Evolutionary conservation across 257 asterid species (phyloP).

Genomic region (Echites panduratus): DNA sequence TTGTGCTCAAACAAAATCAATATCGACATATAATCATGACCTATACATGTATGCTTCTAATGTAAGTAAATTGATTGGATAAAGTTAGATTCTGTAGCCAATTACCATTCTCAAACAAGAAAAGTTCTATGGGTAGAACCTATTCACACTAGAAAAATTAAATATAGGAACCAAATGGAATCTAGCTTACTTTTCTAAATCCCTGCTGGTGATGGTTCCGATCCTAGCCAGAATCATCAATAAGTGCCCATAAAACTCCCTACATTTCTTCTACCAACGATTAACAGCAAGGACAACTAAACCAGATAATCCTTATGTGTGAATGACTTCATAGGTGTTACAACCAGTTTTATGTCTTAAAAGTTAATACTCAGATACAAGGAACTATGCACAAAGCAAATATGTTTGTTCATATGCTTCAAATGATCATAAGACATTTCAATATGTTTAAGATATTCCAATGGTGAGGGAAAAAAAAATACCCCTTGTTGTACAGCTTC

Average conservation of each 20-base stretch:
- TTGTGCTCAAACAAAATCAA: neutral
- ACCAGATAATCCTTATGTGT: neutral
- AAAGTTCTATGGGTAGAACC: neutral
- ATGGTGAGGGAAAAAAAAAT: slow-evolving; percentile 16
- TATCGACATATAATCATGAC: neutral
- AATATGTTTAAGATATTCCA: neutral
- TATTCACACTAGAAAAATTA: neutral
- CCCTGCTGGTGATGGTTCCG: neutral
- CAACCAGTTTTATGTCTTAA: neutral
- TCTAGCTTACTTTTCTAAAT: neutral
- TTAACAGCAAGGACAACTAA: neutral
- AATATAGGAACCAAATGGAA: neutral
- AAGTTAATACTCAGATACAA: neutral
- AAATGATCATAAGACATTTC: neutral
- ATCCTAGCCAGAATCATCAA: neutral
- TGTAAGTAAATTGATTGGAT: neutral
- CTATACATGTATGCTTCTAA: neutral
- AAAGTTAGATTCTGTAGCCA: neutral
- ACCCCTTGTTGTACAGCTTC: slow-evolving; percentile 64
- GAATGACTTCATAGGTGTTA: neutral
- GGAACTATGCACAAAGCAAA: neutral
- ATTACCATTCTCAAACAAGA: neutral
- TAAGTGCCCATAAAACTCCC: neutral
- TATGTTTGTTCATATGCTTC: neutral
- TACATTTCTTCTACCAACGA: neutral